Base-by-base conservation (phyloP, 805 yeast genomes). In the Sugiyamaella marilandica region DNA sequence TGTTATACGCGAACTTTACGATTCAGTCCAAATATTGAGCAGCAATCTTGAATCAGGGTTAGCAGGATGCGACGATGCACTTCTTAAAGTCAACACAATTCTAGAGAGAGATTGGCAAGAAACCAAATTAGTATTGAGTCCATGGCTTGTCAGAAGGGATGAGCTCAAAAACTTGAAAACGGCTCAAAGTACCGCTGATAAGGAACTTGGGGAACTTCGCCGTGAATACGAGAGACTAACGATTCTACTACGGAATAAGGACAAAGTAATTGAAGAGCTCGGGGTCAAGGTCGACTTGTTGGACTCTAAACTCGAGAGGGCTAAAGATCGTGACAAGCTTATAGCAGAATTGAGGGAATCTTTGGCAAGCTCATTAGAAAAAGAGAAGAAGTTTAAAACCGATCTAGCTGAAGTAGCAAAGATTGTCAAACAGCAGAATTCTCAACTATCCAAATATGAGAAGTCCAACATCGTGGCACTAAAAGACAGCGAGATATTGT, bases 201-300 rank as follows among this genome's bases (percentile, higher is more conserved):
- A 50, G 8, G 57, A 55, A 26, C 45, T 62, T 3, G 59, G 49
- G 9, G 44, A 45, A 16, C 54, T 64, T 11, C 58, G 52, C 18
- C 43, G 39, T 10, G 63, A 65, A 21, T 33, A 52, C 29, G 51
- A 51, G 16, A 52, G 53, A 21, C 48, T 62, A 11, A 57, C 59
- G 3, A 53, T 57, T 1, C 52, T 49, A 10, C 33, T 62, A 26
- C 53, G 59, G 9, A 37, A 45, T 2, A 59, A 60, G 32, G 66
- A 62, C 34, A 54, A 48, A 16, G 46, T 31, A 7, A 52, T 65
- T 8, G 69, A 65, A 47, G 68, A 65, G 39, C 52, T 62, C 11
- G 47, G 55, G 16, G 58, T 65, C 29, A 61, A 58, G 45, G 18
- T 57, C 11, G 59, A 53, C 10, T 48, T 64, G 13, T 45, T 57